Evolutionary conservation across 495 filamentous ascomycete genomes (phyloP).

Genomic region (Staphylotrichum longicolle): DNA sequence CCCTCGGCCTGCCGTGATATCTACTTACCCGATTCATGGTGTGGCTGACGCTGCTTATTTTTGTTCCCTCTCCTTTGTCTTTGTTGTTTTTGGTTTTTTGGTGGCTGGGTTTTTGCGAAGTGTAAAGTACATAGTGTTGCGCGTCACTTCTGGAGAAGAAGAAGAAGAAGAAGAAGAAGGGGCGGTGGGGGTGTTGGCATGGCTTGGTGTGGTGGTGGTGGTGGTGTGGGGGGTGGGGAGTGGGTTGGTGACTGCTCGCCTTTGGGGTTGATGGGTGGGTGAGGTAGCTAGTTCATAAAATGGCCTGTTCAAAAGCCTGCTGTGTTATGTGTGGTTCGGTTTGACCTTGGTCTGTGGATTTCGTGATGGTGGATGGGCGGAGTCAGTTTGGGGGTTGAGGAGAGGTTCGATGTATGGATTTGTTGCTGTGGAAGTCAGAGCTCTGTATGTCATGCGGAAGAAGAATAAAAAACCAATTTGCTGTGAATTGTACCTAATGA

Average conservation of each 20-base stretch:
- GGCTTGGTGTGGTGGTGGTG: neutral
- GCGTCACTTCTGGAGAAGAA: conserved; percentile 21
- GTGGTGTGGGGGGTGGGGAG: neutral
- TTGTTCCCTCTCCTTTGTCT: neutral
- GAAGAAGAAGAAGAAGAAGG: too few species aligned
- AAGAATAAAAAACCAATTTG: too few species aligned
- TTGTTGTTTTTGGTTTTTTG: neutral
- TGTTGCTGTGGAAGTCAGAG: too few species aligned
- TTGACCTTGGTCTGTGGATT: neutral
- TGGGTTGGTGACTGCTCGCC: neutral
- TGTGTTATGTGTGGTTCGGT: neutral
- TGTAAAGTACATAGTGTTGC: conserved; percentile 27
- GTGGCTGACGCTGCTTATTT: conserved; percentile 13
- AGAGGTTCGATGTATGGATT: too few species aligned
- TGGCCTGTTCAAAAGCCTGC: neutral
- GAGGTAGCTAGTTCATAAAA: neutral
- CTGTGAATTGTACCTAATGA: too few species aligned
- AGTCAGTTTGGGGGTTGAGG: too few species aligned
- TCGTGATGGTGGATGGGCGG: too few species aligned
- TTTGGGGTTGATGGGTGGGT: conserved; percentile 6
- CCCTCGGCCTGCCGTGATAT: neutral
- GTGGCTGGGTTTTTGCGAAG: conserved; percentile 8
- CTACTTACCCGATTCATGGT: neutral
- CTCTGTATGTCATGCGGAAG: too few species aligned
- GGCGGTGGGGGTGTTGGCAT: neutral